phyloP scores from a whole-genome alignment of 1,284 basidiomycete species.

The Boletus sp. region DNA sequence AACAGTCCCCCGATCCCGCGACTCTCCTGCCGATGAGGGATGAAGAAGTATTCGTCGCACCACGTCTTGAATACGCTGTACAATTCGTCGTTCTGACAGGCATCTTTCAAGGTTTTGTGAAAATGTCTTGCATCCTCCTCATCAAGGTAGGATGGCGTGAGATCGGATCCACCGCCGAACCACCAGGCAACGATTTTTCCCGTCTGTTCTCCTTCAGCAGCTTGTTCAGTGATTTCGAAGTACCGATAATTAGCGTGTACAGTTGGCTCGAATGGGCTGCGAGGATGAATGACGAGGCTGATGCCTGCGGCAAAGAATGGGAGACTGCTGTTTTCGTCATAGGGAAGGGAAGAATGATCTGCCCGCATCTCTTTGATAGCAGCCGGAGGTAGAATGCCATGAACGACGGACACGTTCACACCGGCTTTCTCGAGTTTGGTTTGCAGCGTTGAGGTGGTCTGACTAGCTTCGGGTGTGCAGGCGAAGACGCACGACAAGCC shows the following conservation, averaged over 20 bases:
- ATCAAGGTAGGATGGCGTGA: constrained; percentile 93
- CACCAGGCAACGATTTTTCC: constrained; percentile 82
- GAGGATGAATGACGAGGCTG: constrained; percentile 89
- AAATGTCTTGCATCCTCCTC: constrained; percentile 87
- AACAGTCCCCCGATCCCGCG: constrained; percentile 95
- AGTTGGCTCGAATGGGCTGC: constrained; percentile 89
- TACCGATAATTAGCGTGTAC: constrained; percentile 97
- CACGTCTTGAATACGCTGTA: constrained; percentile 88
- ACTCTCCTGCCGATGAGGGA: constrained; percentile 87
- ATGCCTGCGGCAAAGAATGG: constrained; percentile 95
- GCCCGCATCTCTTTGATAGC: constrained; percentile 94
- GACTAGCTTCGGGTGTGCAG: constrained; percentile 43
- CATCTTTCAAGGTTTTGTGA: constrained; percentile 74
- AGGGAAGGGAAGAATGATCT: constrained; percentile 77
- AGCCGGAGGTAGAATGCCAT: constrained; percentile 82
- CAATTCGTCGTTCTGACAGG: constrained; percentile 73
- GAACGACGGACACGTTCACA: constrained; percentile 92
- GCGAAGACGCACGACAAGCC: constrained; percentile 89
- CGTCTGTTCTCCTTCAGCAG: constrained; percentile 31
- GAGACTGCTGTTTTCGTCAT: constrained; percentile 59
- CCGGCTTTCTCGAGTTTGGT: constrained; percentile 93
- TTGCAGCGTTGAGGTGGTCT: constrained; percentile 25
- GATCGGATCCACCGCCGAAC: constrained; percentile 97
- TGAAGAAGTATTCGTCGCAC: constrained; percentile 97
- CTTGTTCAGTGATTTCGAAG: constrained; percentile 80